Conservation (phyloP, 768 basidiomycete genomes). For the Suillus cothurnatus region DNA sequence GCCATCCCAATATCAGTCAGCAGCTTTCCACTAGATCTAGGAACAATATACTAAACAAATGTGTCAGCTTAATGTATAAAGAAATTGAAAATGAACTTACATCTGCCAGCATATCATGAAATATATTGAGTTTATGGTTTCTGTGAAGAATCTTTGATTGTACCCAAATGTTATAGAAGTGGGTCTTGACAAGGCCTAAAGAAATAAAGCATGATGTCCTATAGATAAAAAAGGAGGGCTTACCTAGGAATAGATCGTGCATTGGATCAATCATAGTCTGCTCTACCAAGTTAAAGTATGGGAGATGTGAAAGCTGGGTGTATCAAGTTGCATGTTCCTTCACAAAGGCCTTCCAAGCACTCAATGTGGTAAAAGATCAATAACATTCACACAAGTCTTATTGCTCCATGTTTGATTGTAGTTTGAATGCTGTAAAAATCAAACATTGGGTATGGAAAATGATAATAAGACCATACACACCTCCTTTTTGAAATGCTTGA, state of each 20-base stretch:
- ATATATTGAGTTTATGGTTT: not conserved
- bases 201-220: not conserved
- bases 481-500: too few relatives aligned
- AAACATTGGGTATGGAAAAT: too few relatives aligned
- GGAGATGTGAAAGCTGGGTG: too few relatives aligned
- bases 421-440: slow-evolving; percentile 9
- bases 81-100: not conserved
- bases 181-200: not conserved
- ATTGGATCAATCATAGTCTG: too few relatives aligned
- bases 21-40: slow-evolving; percentile 10
- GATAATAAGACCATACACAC: too few relatives aligned
- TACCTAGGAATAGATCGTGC: too few relatives aligned
- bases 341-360: slow-evolving; percentile 17
- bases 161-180: slow-evolving; percentile 29
- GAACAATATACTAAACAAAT: not conserved
- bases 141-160: slow-evolving; percentile 20
- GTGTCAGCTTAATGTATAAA: too few relatives aligned
- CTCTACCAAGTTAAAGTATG: too few relatives aligned
- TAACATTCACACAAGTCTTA: slow-evolving; percentile 14
- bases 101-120: not conserved
- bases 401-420: slow-evolving; percentile 20
- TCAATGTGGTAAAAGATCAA: not conserved
- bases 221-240: too few relatives aligned
- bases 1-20: slow-evolving; percentile 32
- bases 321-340: slow-evolving; percentile 20